Evolutionary conservation across 2,329 filamentous ascomycete species (phyloP).

Genomic region (Aspergillus intermedius): DNA sequence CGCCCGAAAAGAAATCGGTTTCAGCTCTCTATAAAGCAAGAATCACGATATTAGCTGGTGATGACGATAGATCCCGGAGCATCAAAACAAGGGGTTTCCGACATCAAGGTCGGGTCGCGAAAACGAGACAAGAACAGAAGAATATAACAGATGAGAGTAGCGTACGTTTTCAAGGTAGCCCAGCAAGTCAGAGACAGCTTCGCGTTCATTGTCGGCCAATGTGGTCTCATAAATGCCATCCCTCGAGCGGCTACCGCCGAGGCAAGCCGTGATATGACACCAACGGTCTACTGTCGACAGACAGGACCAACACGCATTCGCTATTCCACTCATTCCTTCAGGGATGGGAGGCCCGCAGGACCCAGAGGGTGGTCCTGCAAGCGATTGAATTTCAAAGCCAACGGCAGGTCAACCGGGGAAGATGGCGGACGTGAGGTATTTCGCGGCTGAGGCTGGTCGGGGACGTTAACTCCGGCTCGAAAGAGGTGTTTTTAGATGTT

Average conservation of each 20-base stretch:
- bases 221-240: conserved; percentile 80
- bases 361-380: conserved; percentile 20
- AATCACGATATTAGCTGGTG: conserved; percentile 3
- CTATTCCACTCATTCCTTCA: conserved; percentile 34
- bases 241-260: conserved; percentile 61
- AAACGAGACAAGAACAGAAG: conserved; percentile 7
- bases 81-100: not conserved
- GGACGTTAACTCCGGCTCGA: not conserved
- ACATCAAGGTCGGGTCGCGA: too few species aligned
- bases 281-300: conserved; percentile 37
- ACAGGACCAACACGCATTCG: conserved; percentile 36
- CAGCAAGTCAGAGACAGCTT: conserved; percentile 90
- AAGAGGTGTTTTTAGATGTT: too few species aligned
- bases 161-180: conserved; percentile 94
- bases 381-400: conserved; percentile 11
- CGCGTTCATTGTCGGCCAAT: conserved; percentile 89
- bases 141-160: conserved; percentile 11
- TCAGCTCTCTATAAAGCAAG: conserved; percentile 65
- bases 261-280: conserved; percentile 39
- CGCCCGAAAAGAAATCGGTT: conserved; percentile 96
- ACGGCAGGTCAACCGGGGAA: conserved; percentile 3
- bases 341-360: conserved; percentile 21
- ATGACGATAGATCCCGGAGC: conserved; percentile 23
- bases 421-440: not conserved
- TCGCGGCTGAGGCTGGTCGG: conserved; percentile 1